Base-by-base conservation (phyloP, 2,329 filamentous ascomycete species). In the Pseudodiploospora longispora region DNA sequence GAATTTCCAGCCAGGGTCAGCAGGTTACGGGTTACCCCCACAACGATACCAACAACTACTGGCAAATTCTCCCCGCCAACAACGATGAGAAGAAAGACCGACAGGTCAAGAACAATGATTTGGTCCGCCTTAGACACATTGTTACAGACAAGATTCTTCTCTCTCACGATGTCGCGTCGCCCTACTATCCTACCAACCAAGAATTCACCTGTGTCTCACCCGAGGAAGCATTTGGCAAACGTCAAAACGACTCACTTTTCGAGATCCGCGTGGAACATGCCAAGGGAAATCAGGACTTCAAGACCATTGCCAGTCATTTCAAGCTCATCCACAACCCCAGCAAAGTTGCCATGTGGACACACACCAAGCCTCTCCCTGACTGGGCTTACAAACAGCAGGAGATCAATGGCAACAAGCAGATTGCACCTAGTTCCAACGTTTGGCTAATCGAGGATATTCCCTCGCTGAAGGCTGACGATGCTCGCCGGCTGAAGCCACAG, bases 311-410 rank as follows among this genome's bases (percentile, higher is more conserved):
- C 7, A 84, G 88, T 49, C 86, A 95, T 68, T 96, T 98, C 78
- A 97, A 96, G 70, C 77, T 98, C 48, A 80, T 98, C 55, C 93
- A 98, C 66, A 81, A 86, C 59, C 89, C 91, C 6, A 94, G 88
- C 64, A 95, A 94, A 65, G 93, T 98, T 41, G 91, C 93, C 52
- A 95, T 98, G 91, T 98, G 93, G 93, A 98, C 93, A 29, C 91
- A 97, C 65, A 85, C 85, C 32, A 93, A 82, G 47, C 87, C 93
- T 40, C 79, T 98, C n/a, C 93, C 93, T 4, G 93, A 98, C 4
- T 98, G 93, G 93, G 93, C 78, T 28, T 91, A 86, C 71, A 93
- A 94, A 65, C 93, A 98, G 66, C 91, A 95, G 59, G 93, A 98
- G 64, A 96, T 98, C 72, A 98, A 98, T 65, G 93, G 93, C 48